These are phyloP conservation scores for Trichosporon coremiiforme DNA, from an alignment of 1,284 basidiomycete genomes.

Conservation along the genomic window DNA sequence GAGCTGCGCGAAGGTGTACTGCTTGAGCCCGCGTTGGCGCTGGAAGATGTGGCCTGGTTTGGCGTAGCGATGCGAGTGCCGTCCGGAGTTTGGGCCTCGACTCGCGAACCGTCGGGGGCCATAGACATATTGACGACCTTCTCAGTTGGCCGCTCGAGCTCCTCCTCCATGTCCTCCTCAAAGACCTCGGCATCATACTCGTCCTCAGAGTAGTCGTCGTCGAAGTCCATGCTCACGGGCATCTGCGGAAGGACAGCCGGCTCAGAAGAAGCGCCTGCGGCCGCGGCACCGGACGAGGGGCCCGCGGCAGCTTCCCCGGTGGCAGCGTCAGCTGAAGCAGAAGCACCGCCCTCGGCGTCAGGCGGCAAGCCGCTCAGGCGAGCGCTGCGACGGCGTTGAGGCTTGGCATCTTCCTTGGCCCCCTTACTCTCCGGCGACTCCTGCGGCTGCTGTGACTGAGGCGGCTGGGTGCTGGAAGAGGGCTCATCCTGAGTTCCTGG, in stretches of 20 bases:
- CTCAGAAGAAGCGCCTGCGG: conserved; percentile 23
- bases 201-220: conserved; percentile 70
- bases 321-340: neutral
- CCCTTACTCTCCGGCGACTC: conserved; percentile 19
- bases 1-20: conserved; percentile 62
- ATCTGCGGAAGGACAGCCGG: conserved; percentile 40
- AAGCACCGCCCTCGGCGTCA: conserved; percentile 35
- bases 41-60: conserved; percentile 53
- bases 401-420: conserved; percentile 31
- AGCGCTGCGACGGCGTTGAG: conserved; percentile 71
- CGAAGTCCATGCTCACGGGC: conserved; percentile 51
- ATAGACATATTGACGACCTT: conserved; percentile 85
- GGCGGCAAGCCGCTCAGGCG: conserved; percentile 68
- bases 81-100: conserved; percentile 94
- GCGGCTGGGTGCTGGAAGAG: conserved; percentile 16
- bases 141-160: conserved; percentile 61
- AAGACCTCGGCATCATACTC: conserved; percentile 62
- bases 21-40: conserved; percentile 34
- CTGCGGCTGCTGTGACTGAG: neutral
- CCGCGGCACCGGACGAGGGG: conserved; percentile 18
- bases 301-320: neutral
- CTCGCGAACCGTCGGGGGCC: conserved; percentile 82
- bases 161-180: conserved; percentile 66
- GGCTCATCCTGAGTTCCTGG: conserved; percentile 9
- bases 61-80: conserved; percentile 92